Evolutionary conservation across 768 basidiomycete genomes (phyloP).

Genomic region (Boletus subcaerulescens): DNA sequence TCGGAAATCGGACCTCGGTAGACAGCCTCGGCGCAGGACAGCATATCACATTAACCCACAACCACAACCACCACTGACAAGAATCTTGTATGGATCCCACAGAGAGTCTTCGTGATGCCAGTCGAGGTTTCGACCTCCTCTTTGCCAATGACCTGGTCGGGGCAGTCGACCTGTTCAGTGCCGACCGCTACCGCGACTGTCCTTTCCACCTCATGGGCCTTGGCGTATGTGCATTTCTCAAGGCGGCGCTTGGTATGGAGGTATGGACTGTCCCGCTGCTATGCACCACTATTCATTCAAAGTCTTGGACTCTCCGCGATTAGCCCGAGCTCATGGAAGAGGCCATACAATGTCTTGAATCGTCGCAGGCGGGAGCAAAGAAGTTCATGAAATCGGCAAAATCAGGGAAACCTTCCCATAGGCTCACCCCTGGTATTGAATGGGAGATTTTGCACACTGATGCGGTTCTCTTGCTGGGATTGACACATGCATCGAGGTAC

Average conservation of each 20-base stretch:
- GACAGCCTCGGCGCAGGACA: too few species aligned
- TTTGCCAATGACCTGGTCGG: conserved; percentile 64
- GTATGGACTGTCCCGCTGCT: conserved; percentile 27
- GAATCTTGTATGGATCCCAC: conserved; percentile 20
- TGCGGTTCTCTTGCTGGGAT: conserved; percentile 63
- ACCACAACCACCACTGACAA: too few species aligned
- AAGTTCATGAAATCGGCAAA: conserved; percentile 43
- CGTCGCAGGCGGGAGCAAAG: conserved; percentile 60
- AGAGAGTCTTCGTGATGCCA: conserved; percentile 34
- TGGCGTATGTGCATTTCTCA: conserved; percentile 70
- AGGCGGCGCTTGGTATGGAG: conserved; percentile 83
- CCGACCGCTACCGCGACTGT: conserved; percentile 37
- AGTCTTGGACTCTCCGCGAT: neutral
- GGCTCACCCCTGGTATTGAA: conserved; percentile 63
- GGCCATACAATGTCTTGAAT: conserved; percentile 52
- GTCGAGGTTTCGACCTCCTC: conserved; percentile 61
- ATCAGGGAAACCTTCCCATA: conserved; percentile 30
- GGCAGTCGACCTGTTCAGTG: conserved; percentile 49
- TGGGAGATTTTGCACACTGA: conserved; percentile 79
- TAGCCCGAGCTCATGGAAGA: conserved; percentile 63
- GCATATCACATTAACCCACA: too few species aligned
- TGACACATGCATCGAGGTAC: conserved; percentile 69
- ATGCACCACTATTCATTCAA: too few species aligned
- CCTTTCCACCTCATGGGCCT: conserved; percentile 73
- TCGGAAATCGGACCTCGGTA: conserved; percentile 17